Base-by-base conservation (phyloP, 1,284 basidiomycete species). In the Ustilago lituana region DNA sequence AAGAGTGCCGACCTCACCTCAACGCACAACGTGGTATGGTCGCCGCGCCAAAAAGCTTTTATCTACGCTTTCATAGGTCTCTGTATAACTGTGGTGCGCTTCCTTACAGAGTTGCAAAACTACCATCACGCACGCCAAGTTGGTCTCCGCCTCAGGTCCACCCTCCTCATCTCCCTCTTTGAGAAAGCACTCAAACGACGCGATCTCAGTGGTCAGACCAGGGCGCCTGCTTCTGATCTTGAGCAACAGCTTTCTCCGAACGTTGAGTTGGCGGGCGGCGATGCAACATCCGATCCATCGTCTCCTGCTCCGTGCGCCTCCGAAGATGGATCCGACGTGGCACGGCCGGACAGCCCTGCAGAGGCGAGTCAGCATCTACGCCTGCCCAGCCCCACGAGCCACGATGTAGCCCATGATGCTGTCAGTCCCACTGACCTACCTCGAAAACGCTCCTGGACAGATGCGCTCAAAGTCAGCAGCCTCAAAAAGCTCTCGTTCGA, bases 81-180 rank as follows among this genome's bases (percentile, higher is more conserved):
- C 14, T 45, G 62, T 22, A 38, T 74, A 11, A 74, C 71, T 15
- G 51, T 70, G 15, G 46, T 74, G 10, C 66, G 68, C 12, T 77
- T 74, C 44, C 33, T 72, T 1, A 62, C 72, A 27, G 72, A 77
- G 40, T 52, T 77, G 7, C 67, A 68, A 19, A 74, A 81, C 56
- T 82, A 55, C 35, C 80, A 82, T 48, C 67, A 74, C n/a, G 81
- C 80, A 8, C 59, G 81, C 1, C 71, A 80, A 14, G 76, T 81
- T 15, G 81, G 81, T 0, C 70, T 82, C 45, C 63, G 81, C 10
- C 29, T 81, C 9, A 49, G 81, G 14, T 73, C 64, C 24, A 76
- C 75, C 23, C 56, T 82, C 17, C 78, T 80, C 15, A 64, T 76
- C 4, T 77, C 66, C 0, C 56, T 81, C 4, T 81, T 78, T 32